Conservation (phyloP, 1,284 basidiomycete genomes). For the Papiliotrema flavescens region DNA sequence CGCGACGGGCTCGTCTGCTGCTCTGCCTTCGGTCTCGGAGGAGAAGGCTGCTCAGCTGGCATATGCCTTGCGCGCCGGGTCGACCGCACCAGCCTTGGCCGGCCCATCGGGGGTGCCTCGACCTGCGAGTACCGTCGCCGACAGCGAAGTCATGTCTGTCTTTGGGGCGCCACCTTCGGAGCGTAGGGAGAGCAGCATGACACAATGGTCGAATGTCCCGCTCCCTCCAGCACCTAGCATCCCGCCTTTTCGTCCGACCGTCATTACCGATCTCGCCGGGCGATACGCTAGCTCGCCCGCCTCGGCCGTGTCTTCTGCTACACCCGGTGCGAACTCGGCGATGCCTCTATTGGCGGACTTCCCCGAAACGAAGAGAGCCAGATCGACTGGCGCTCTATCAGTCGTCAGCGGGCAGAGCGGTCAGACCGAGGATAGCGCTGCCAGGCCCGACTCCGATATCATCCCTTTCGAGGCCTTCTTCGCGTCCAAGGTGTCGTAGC, state of each 20-base stretch:
- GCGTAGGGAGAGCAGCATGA: neutral
- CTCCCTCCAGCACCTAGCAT: neutral
- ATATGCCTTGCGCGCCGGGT: neutral
- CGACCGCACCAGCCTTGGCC: neutral
- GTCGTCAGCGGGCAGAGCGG: neutral
- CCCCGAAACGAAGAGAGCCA: neutral
- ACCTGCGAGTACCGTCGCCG: slow-evolving; percentile 5
- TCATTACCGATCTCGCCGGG: neutral
- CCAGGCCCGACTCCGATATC: slow-evolving; percentile 28
- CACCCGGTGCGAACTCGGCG: neutral
- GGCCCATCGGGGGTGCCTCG: neutral
- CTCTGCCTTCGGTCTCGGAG: neutral
- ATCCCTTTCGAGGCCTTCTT: slow-evolving; percentile 27
- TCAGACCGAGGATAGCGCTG: slow-evolving; percentile 9
- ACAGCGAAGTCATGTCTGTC: slow-evolving; percentile 10
- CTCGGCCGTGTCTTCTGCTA: neutral
- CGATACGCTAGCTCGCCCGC: neutral
- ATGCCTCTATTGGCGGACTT: neutral
- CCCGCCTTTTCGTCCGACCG: neutral
- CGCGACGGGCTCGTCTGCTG: neutral
- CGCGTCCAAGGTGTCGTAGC: too few relatives aligned
- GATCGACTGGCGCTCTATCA: neutral
- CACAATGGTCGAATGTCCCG: neutral
- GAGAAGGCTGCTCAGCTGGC: neutral
- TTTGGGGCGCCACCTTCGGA: slow-evolving; percentile 7